Conservation (phyloP, 331 rosid genomes). For the Dryas integrifolia region DNA sequence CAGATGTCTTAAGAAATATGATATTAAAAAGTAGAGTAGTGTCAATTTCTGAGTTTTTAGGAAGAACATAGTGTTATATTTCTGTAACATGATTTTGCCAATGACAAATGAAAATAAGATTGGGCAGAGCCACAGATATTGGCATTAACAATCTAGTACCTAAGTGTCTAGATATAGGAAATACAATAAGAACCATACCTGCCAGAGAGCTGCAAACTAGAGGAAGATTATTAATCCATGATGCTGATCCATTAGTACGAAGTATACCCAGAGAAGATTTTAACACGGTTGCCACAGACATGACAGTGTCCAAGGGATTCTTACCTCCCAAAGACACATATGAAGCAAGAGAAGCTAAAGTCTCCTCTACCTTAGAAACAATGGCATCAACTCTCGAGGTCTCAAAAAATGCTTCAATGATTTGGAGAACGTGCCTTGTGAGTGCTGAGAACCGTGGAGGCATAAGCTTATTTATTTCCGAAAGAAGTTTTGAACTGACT, state of each 20-base stretch:
- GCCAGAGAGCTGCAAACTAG: slow-evolving; percentile 63
- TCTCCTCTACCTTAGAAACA: slow-evolving; percentile 40
- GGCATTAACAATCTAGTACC: neutral
- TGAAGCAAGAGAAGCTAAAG: slow-evolving; percentile 58
- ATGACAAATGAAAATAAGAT: neutral
- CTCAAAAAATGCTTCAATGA: slow-evolving; percentile 55
- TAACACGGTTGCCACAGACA: slow-evolving; percentile 60
- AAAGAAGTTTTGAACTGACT: slow-evolving; percentile 50
- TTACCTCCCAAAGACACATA: slow-evolving; percentile 61
- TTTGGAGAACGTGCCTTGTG: slow-evolving; percentile 59
- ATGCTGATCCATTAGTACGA: slow-evolving; percentile 44
- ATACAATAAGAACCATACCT: slow-evolving; percentile 46
- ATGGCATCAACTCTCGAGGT: slow-evolving; percentile 44
- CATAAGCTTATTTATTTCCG: slow-evolving; percentile 49
- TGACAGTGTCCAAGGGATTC: slow-evolving; percentile 66
- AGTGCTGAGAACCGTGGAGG: slow-evolving; percentile 48
- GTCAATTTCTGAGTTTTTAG: neutral
- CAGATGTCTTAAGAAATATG: neutral
- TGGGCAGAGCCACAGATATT: neutral
- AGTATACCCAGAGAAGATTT: slow-evolving; percentile 51
- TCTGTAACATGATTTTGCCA: neutral
- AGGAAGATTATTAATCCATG: slow-evolving; percentile 59
- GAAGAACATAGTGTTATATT: neutral
- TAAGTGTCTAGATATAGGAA: slow-evolving; percentile 8
- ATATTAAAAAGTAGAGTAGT: neutral